Base-by-base conservation (phyloP, 768 basidiomycete species). In the Nevesoporus exiguus region DNA sequence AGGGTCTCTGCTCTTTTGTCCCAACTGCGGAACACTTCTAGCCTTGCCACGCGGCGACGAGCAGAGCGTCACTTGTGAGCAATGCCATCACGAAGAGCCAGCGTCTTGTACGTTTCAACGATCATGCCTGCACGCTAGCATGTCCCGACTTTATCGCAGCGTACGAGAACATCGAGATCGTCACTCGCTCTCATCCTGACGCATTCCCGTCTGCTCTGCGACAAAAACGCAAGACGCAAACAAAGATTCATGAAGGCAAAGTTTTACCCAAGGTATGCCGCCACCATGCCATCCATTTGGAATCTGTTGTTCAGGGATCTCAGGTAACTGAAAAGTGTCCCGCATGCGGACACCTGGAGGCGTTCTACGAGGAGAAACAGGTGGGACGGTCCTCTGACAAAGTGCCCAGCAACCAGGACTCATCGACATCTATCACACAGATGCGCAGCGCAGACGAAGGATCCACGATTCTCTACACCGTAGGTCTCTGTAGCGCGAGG, bases 1-100 rank as follows among this genome's bases (percentile, higher is more conserved):
- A 88, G 97, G 96, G 49, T 95, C 94, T 1, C 77, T 98, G 24
- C 76, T 98, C 37, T 98, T 99, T 74, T 99, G 97, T 73, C 92
- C 93, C 2, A 78, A 84, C 55, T 99, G 97, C 61, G 93, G 93
- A 14, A 96, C 92, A 1, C 76, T 99, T 34, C 84, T 98, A 14
- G 82, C 86, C 58, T 73, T 93, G 21, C 97, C 97, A 0, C 75
- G 75, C 61, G 87, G 86, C 42, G 84, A 86, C 41, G 85, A 92
- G 61, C 76, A 78, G 44, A 74, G 74, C n/a, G 87, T 98, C 29
- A 74, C 70, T 5, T 99, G 97, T 73, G 90, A 92, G 67, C 92
- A 94, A 66, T 99, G 96, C 69, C 82, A 80, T 2, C 84, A 90
- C 61, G 76, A 84, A 51, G 96, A 98, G 66, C 90, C 92, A 15